Evolutionary conservation across 2,329 filamentous ascomycete species (phyloP).

Genomic region (Ambrosiella beaveri): DNA sequence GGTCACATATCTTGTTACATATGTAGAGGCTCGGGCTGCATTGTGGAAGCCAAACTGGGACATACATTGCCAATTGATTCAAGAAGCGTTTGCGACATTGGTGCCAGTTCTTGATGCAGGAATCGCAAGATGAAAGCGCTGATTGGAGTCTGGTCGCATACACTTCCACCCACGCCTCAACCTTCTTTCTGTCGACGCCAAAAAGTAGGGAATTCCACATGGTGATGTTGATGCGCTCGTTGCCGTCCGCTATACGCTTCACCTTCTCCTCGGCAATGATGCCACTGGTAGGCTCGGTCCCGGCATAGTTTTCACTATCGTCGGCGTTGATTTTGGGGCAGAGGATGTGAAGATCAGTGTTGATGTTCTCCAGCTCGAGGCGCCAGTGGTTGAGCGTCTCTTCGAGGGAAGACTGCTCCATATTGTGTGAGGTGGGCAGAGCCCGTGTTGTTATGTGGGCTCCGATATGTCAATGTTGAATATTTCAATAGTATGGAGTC

Average conservation of each 20-base stretch:
- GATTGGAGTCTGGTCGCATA: conserved; percentile 41
- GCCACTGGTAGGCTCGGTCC: conserved; percentile 28
- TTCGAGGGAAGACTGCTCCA: conserved; percentile 21
- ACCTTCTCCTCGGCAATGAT: conserved; percentile 34
- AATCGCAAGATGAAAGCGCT: conserved; percentile 46
- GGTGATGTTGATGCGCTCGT: conserved; percentile 40
- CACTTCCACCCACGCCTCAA: conserved; percentile 40
- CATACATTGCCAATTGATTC: conserved; percentile 43
- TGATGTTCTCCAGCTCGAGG: conserved; percentile 27
- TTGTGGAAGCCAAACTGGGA: conserved; percentile 7
- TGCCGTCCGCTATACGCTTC: conserved; percentile 35
- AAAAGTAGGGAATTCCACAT: conserved; percentile 53
- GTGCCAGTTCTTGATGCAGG: conserved; percentile 60
- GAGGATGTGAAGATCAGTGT: conserved; percentile 42
- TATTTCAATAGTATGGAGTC: no score
- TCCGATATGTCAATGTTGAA: not conserved
- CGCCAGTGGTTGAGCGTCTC: conserved; percentile 28
- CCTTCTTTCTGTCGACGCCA: conserved; percentile 44
- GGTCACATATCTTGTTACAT: not conserved
- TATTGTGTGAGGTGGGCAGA: conserved; percentile 13
- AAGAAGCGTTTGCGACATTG: conserved; percentile 46
- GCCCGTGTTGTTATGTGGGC: not conserved
- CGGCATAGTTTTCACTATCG: conserved; percentile 43
- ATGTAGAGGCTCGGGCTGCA: not conserved
- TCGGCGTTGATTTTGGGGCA: conserved; percentile 48